Base-by-base conservation (phyloP, 2,329 filamentous ascomycete genomes). In the Fusarium siculi region DNA sequence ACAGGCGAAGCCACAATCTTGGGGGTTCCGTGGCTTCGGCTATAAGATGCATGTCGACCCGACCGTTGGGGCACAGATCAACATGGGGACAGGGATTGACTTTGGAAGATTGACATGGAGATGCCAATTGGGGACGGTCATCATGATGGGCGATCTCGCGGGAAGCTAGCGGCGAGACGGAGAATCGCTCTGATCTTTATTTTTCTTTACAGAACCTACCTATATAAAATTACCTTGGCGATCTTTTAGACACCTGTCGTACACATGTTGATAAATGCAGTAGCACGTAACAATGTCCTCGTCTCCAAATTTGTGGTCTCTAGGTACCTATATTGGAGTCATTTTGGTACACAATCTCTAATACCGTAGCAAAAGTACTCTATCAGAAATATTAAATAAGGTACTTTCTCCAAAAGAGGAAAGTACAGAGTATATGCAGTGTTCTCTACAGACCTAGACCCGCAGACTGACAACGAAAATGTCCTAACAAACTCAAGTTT, bases 11-110 rank as follows among this genome's bases (percentile, higher is more conserved):
- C 71, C 71, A 66, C 63, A 62, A n/a, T 30, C 42, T 36, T 54
- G 44, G 39, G 54, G 52, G 39, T 54, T 42, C 36, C 57, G 74
- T 78, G 75, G 76, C 76, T 78, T 77, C 74, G 76, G 76, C 69
- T 72, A 68, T 69, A 66, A 50, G 34, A 60, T 68, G 47, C 46
- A 58, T 60, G 69, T 74, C 66, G 67, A 66, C 64, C 76, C 76
- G 71, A 63, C 71, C 62, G 76, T 77, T 77, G 76, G 74, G 76
- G 76, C 66, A 75, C 43, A 62, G 50, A 65, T 66, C 53, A 63
- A 56, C 63, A 68, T 68, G 66, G 63, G 63, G 25, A 25, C 74
- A 77, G 56, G 76, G 74, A 57, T 77, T 34, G 43, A 66, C 46
- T 66, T 52, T 66, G 66, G 67, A 63, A 64, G 73, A 76, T 60